Evolutionary conservation across 495 filamentous ascomycete genomes (phyloP).

Genomic region (Aspergillus bridgeri): DNA sequence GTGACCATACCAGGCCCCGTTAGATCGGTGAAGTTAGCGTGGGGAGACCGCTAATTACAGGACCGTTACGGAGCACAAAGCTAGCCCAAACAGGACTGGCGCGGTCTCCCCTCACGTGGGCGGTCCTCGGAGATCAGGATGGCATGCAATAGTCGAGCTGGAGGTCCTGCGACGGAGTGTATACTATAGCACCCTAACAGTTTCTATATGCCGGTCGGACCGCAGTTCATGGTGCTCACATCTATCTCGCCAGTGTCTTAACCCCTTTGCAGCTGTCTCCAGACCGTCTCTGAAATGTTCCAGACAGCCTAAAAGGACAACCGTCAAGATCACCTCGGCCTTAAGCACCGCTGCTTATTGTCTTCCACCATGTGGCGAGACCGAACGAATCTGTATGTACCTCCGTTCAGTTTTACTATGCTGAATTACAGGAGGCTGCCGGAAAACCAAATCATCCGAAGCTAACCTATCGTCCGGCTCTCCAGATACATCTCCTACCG

Average conservation of each 20-base stretch:
- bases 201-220: neutral
- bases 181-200: no score
- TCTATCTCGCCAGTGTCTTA: neutral
- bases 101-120: constrained; percentile 10
- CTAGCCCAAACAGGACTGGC: constrained; percentile 5
- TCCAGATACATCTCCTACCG: constrained; percentile 95
- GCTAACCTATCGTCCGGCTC: constrained; percentile 13
- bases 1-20: no score
- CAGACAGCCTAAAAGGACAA: constrained; percentile 18
- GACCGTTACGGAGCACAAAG: constrained; percentile 1
- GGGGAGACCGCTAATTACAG: no score
- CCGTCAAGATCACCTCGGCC: constrained; percentile 13
- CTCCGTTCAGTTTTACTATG: constrained; percentile 5
- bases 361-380: constrained; percentile 81
- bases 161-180: no score
- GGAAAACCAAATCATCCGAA: no score
- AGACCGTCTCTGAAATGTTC: constrained; percentile 16
- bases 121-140: constrained; percentile 11
- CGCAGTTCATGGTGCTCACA: neutral
- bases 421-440: no score
- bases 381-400: constrained; percentile 85
- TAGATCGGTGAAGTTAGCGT: no score
- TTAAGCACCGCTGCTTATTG: constrained; percentile 15
- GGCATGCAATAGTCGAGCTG: neutral
- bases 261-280: neutral